phyloP scores from a whole-genome alignment of 441 rosid genomes.

The Erodium moschatum region DNA sequence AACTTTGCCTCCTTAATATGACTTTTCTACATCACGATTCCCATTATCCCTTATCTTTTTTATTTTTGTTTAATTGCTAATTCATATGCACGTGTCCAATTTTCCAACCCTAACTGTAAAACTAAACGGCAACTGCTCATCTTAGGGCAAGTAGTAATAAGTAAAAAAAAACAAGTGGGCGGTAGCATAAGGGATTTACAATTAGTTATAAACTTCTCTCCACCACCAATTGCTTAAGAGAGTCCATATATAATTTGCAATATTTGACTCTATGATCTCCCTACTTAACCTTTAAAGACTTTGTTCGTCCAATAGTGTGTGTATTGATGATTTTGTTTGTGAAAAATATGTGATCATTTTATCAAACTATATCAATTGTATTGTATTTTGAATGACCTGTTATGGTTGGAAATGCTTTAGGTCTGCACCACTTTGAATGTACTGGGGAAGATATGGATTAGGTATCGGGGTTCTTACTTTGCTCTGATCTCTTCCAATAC shows the following conservation, averaged over 20 bases:
- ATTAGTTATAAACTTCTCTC: no score
- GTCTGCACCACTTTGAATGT: not conserved
- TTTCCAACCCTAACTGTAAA: not conserved
- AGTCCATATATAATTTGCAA: no score
- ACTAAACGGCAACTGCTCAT: not conserved
- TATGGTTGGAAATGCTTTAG: conserved; percentile 1
- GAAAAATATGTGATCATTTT: not conserved
- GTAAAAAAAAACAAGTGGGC: no score
- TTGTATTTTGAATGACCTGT: not conserved
- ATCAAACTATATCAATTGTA: not conserved
- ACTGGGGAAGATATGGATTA: conserved; percentile 6
- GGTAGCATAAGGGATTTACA: no score
- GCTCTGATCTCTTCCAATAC: not conserved
- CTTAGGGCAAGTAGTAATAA: no score
- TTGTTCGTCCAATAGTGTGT: no score
- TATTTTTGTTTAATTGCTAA: not conserved
- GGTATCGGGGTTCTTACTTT: not conserved
- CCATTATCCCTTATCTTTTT: not conserved
- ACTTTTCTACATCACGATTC: not conserved
- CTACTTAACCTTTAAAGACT: no score
- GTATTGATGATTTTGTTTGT: conserved; percentile 6
- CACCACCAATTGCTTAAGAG: no score
- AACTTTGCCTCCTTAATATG: conserved; percentile 1
- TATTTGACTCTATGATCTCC: no score
- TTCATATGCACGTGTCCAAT: not conserved